A percentile compares a stretch with the other conserved stretches of the same genome.
Conservation (phyloP, 2,329 filamentous ascomycete species). For the Fusarium armeniacum region DNA sequence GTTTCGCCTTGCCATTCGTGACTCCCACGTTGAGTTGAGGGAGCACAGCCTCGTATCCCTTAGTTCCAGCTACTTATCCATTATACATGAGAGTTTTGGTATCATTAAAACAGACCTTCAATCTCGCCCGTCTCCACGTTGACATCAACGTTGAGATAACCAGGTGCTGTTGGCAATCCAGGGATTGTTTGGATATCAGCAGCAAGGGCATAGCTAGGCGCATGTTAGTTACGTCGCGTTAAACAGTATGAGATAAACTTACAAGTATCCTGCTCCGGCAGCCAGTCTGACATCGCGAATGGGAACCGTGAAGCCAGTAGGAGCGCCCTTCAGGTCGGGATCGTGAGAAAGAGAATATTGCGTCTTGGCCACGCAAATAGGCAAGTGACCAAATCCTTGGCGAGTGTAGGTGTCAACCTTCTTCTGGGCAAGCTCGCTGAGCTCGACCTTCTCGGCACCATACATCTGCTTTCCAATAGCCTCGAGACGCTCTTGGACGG, state of each 20-base stretch:
- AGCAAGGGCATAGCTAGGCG: slow-evolving; percentile 83
- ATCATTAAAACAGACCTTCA: slow-evolving; percentile 84
- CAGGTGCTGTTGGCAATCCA: slow-evolving; percentile 92
- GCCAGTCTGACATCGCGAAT: slow-evolving; percentile 95
- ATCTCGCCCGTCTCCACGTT: slow-evolving; percentile 87
- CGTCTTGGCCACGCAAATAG: slow-evolving; percentile 98
- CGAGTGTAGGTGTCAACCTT: slow-evolving; percentile 96
- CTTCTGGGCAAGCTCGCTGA: slow-evolving; percentile 93
- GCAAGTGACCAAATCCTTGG: slow-evolving; percentile 92
- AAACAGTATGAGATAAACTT: slow-evolving; percentile 57
- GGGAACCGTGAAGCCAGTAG: slow-evolving; percentile 92
- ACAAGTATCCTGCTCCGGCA: slow-evolving; percentile 92
- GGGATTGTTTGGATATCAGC: slow-evolving; percentile 99
- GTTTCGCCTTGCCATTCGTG: slow-evolving; percentile 45
- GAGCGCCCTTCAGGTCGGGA: slow-evolving; percentile 92
- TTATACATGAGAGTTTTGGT: slow-evolving; percentile 7
- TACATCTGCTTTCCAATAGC: slow-evolving; percentile 94
- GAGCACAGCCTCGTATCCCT: slow-evolving; percentile 31
- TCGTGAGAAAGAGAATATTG: slow-evolving; percentile 98
- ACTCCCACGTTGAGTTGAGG: slow-evolving; percentile 51
- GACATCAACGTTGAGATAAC: slow-evolving; percentile 93
- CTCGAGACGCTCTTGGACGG: slow-evolving; percentile 90
- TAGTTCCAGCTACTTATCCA: slow-evolving; percentile 13
- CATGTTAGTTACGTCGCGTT: slow-evolving; percentile 54
- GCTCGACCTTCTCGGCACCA: slow-evolving; percentile 88